Base-by-base conservation (phyloP, 164 flowering plant genomes). In the Tetracentron sinense region DNA sequence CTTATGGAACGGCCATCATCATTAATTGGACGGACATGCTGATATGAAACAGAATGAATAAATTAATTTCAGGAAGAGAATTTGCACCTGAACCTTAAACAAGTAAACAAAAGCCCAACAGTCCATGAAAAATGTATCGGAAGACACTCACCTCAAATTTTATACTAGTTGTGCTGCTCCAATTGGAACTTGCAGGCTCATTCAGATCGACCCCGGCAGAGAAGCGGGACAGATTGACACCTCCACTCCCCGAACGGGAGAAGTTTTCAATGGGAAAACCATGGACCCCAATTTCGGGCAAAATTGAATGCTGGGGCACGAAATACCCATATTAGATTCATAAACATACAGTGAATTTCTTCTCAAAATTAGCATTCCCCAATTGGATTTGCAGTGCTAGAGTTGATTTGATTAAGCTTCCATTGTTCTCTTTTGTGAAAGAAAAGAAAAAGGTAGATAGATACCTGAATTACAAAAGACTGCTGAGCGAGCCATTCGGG, bases 261-360 rank as follows among this genome's bases (percentile, higher is more conserved):
- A 85, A 88, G 67, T 88, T 89, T 27, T 88, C 89, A n/a, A 75
- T 44, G n/a, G 97, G 92, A 29, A 71, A 58, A 42, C 98, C 97
- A 71, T 90, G 94, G 58, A 93, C 83, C 29, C 85, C 94, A 44
- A 90, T 77, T 78, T 88, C 97, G 21, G 98, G 98, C 11, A 96
- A 81, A 54, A 83, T 21, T 3, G 92, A 83, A 65, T 90, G 96
- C 94, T 93, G n/a, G n/a, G n/a, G n/a, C n/a, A n/a, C n/a, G n/a
- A 60, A 74, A 62, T 11, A 54, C 42, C 20, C 25, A 28, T 6
- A 25, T 61, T 29, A 65, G 68, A 57, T n/a, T n/a, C 10, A 51
- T 23, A 38, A 42, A 19, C 0, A 48, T 25, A 22, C 28, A 19
- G 49, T 21, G 10, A 42, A 38, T 7, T 6, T 28, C 21, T 4